A percentile compares a stretch with the other conserved stretches of the same genome.
phyloP scores from a whole-genome alignment of 202 grass and related monocot species.

The Dendrocalamus latiflorus region DNA sequence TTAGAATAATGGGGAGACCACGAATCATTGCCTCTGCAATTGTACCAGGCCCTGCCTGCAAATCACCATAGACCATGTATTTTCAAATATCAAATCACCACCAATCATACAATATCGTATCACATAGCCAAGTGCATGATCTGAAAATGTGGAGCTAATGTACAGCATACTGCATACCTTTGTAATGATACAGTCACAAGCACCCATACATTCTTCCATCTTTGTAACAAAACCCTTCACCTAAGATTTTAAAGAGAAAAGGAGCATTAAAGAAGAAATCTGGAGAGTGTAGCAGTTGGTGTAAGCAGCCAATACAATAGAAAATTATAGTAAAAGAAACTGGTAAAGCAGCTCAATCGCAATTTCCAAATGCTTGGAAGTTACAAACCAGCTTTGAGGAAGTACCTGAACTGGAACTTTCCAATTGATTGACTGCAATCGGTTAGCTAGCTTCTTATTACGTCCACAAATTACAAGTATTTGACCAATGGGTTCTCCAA shows the following conservation, averaged over 20 bases:
- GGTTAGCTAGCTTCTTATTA: conserved; percentile 71
- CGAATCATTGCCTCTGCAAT: conserved; percentile 97
- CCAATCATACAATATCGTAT: conserved; percentile 11
- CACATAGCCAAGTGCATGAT: conserved; percentile 6
- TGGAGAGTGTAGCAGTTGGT: background rate
- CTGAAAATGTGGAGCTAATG: conserved; percentile 3
- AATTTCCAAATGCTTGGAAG: conserved; percentile 8
- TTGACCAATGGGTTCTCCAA: conserved; percentile 65
- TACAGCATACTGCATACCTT: conserved; percentile 75
- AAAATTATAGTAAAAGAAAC: background rate
- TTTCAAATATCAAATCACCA: background rate
- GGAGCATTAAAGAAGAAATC: conserved; percentile 2
- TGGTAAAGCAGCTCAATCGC: background rate
- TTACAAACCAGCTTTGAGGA: conserved; percentile 9
- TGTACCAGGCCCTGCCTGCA: conserved; percentile 93
- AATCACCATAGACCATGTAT: conserved; percentile 13
- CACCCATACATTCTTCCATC: conserved; percentile 99
- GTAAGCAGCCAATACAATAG: background rate
- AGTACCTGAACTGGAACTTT: conserved; percentile 90
- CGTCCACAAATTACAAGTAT: conserved; percentile 91
- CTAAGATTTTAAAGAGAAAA: conserved; percentile 44
- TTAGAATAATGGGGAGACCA: conserved; percentile 93
- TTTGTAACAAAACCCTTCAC: conserved; percentile 96
- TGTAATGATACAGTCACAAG: conserved; percentile 95
- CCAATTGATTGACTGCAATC: conserved; percentile 73